These are phyloP conservation scores for Adansonia digitata DNA, from an alignment of 345 rosid genomes.

Conservation along the genomic window DNA sequence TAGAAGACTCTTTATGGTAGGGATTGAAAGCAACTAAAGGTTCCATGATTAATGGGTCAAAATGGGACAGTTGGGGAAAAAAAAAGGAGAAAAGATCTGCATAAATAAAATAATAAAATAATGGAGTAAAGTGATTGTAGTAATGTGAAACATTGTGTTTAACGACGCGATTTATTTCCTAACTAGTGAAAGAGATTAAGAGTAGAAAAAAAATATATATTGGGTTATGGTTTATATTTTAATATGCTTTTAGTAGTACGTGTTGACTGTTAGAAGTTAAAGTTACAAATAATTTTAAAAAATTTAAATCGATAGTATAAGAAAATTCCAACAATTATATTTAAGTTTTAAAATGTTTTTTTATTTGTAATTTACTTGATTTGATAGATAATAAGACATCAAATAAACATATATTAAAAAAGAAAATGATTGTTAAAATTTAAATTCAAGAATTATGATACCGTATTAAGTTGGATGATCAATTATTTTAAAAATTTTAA, in stretches of 20 bases:
- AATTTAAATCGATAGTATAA: no score
- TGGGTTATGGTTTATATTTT: neutral
- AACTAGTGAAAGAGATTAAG: neutral
- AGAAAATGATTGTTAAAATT: no score
- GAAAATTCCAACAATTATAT: no score
- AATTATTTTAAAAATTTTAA: no score
- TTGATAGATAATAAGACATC: no score
- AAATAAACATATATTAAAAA: no score
- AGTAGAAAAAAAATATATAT: neutral
- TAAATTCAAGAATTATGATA: no score
- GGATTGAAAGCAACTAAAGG: constrained; percentile 15
- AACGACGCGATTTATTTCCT: neutral
- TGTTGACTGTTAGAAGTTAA: neutral
- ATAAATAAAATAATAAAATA: no score
- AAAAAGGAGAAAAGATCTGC: neutral
- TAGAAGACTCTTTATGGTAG: neutral
- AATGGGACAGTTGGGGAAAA: neutral
- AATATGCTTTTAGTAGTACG: neutral
- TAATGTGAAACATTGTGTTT: neutral
- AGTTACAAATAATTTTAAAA: neutral
- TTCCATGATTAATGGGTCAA: constrained; percentile 11
- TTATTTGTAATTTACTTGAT: no score
- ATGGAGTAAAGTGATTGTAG: neutral
- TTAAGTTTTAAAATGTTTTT: no score
- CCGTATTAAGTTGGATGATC: no score